These are phyloP conservation scores for Fraxinus xanthoxyloides DNA, from an alignment of 305 asterid genomes.

Conservation along the genomic window DNA sequence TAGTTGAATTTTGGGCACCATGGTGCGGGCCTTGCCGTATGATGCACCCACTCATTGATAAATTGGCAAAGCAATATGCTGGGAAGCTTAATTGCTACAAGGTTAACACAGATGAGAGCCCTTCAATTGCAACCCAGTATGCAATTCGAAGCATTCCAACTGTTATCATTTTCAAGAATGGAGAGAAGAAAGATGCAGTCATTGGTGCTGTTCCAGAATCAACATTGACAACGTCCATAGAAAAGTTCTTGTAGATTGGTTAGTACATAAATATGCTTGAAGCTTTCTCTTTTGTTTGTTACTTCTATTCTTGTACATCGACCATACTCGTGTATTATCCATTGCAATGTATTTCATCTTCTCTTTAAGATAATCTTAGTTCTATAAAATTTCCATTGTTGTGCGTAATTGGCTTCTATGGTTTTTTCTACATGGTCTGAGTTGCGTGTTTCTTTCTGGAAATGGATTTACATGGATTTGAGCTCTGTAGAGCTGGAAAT, in stretches of 20 bases:
- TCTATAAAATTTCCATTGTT: neutral
- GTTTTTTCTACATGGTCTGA: neutral
- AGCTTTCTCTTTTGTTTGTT: too few relatives aligned
- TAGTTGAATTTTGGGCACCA: conserved; percentile 91
- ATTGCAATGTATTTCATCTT: neutral
- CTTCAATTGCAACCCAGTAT: conserved; percentile 68
- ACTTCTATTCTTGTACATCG: neutral
- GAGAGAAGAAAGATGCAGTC: conserved; percentile 83
- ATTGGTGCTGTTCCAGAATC: conserved; percentile 90
- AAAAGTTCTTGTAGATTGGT: conserved; percentile 67
- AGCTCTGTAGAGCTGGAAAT: neutral
- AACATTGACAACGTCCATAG: conserved; percentile 65
- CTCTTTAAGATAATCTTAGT: neutral
- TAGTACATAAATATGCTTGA: conserved; percentile 21
- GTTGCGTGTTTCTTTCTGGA: neutral
- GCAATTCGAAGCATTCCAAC: conserved; percentile 96
- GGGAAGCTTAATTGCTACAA: conserved; percentile 81
- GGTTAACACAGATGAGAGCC: conserved; percentile 81
- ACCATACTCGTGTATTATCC: neutral
- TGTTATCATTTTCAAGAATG: conserved; percentile 66
- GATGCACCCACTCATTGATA: conserved; percentile 77
- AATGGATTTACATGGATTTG: neutral
- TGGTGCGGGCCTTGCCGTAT: conserved; percentile 98
- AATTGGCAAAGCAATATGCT: conserved; percentile 60
- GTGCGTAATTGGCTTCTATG: neutral